These are phyloP conservation scores for Oemleria cerasiformis DNA, from an alignment of 306 rosid genomes.

Conservation along the genomic window DNA sequence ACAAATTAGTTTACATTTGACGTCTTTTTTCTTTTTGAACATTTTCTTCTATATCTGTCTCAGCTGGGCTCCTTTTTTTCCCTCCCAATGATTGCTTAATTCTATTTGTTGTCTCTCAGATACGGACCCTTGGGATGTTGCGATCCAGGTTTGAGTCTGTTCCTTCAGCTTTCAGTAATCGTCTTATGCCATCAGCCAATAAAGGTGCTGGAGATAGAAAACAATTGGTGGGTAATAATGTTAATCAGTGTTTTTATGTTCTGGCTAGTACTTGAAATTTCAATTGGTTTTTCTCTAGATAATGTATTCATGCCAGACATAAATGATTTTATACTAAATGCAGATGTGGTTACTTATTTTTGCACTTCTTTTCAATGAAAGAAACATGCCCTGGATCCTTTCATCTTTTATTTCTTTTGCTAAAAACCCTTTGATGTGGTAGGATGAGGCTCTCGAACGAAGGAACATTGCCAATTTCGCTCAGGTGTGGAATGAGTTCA, in stretches of 20 bases:
- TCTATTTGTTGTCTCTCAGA: constrained; percentile 49
- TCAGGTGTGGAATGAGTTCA: constrained; percentile 87
- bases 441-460: constrained; percentile 49
- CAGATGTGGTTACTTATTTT: neutral
- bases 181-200: constrained; percentile 61
- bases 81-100: constrained; percentile 23
- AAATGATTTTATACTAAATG: neutral
- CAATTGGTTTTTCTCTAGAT: constrained; percentile 15
- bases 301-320: constrained; percentile 11
- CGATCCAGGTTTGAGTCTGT: constrained; percentile 80
- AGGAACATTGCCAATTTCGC: constrained; percentile 73
- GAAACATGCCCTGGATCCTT: neutral
- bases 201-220: constrained; percentile 23
- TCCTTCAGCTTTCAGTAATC: constrained; percentile 64
- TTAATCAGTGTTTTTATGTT: constrained; percentile 1
- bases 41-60: constrained; percentile 5
- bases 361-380: neutral
- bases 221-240: constrained; percentile 34
- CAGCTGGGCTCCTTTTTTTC: constrained; percentile 17
- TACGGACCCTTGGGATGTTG: constrained; percentile 98
- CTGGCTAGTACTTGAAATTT: constrained; percentile 27
- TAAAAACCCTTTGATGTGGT: constrained; percentile 34
- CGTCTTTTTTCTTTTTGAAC: neutral
- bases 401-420: constrained; percentile 5
- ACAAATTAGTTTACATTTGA: constrained; percentile 7